Base-by-base conservation (phyloP, 495 filamentous ascomycete species). In the Penicillium fimorum region DNA sequence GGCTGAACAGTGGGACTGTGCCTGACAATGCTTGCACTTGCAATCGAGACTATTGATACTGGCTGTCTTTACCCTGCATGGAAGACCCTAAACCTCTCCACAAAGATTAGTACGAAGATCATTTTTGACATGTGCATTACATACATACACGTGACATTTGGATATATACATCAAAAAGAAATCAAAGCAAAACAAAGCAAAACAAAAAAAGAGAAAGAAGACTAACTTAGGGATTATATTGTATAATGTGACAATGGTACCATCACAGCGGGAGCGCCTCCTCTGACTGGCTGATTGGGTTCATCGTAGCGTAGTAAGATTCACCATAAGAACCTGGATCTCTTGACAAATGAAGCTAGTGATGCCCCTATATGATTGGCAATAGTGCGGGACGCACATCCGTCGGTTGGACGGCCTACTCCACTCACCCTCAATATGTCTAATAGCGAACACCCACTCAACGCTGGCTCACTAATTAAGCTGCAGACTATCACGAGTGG, bases 11-110 rank as follows among this genome's bases (percentile, higher is more conserved):
- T 50, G 32, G 45, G 29, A 33, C 50, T n/a, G 22, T 52, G 35
- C 32, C 47, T 44, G 54, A 37, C n/a, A 1, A 29, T 18, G n/a
- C 38, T 52, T n/a, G 49, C 3, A 18, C 18, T 47, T 22, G 12
- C 10, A 33, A 30, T 37, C n/a, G 25, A 44, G 44, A 32, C 53
- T 53, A 52, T 53, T 47, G 53, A 53, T 33, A 37, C 22, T 44
- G 54, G 37, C 45, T 47, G 27, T 35, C 47, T 51, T 33, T 24
- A n/a, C 32, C 48, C 53, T 60, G 48, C 53, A 60, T 50, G 22
- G 47, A 11, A 47, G 32, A 13, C 50, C 25, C 25, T 4, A 4
- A 27, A 27, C 3, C 37, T 15, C 24, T 43, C 24, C n/a, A 20
- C 35, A 42, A 42, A 11, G 38, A 40, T 50, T 30, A 27, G 29